phyloP scores from a whole-genome alignment of 2,329 filamentous ascomycete species.

The Phaeosphaeriaceae sp. region DNA sequence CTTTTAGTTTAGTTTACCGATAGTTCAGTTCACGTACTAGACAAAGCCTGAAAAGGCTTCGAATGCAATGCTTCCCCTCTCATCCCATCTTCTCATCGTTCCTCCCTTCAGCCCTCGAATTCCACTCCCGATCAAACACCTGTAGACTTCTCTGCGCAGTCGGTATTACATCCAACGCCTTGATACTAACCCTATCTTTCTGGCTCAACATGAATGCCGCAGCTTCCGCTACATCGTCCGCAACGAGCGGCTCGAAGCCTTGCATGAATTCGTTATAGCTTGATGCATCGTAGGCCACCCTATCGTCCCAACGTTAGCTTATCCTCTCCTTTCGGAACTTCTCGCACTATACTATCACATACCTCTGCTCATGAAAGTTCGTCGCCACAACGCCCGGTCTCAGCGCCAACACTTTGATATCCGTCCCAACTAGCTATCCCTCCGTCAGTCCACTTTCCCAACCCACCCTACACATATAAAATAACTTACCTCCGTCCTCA shows the following conservation, averaged over 20 bases:
- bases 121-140: conserved; percentile 49
- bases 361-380: conserved; percentile 56
- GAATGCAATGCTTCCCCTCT: background rate
- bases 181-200: conserved; percentile 52
- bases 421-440: conserved; percentile 45
- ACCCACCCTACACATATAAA: no score
- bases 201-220: conserved; percentile 54
- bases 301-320: background rate
- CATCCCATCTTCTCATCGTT: conserved; percentile 7
- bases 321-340: no score
- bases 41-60: background rate
- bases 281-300: conserved; percentile 52
- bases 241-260: conserved; percentile 54
- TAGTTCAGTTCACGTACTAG: background rate
- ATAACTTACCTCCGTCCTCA: conserved; percentile 54
- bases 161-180: conserved; percentile 57
- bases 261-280: conserved; percentile 55
- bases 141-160: conserved; percentile 49
- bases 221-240: conserved; percentile 53
- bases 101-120: conserved; percentile 15
- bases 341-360: no score
- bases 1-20: background rate
- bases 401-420: conserved; percentile 57
- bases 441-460: no score
- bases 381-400: conserved; percentile 58